Conservation (phyloP, 164 flowering plant genomes). For the Chimonanthus praecox region DNA sequence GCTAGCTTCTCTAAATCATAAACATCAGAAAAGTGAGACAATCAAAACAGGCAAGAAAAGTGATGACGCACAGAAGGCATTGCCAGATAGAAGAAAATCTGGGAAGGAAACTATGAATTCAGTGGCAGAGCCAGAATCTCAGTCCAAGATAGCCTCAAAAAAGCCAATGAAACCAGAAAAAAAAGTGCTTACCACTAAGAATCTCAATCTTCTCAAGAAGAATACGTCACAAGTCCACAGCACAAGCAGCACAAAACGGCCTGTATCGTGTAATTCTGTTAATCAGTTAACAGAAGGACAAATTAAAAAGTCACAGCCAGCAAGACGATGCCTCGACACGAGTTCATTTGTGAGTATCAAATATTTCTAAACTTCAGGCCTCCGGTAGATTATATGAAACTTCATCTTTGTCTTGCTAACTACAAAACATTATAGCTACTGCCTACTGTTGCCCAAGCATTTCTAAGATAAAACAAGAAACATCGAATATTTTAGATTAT, state of each 20-base stretch:
- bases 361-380: not conserved
- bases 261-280: constrained; percentile 3
- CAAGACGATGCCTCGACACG: constrained; percentile 11
- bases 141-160: constrained; percentile 18
- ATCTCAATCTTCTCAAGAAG: constrained; percentile 9
- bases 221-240: constrained; percentile 11
- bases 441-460: not conserved
- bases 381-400: not conserved
- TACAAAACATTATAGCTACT: not conserved
- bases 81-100: constrained; percentile 20
- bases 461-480: too few relatives aligned
- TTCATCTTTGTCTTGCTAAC: not conserved
- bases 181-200: constrained; percentile 18
- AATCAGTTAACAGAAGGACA: constrained; percentile 16
- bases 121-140: constrained; percentile 14
- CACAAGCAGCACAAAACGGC: constrained; percentile 9
- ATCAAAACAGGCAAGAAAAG: constrained; percentile 18
- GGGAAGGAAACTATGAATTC: constrained; percentile 22
- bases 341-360: constrained; percentile 29
- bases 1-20: constrained; percentile 19
- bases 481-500: too few relatives aligned
- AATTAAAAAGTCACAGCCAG: constrained; percentile 22
- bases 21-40: constrained; percentile 23
- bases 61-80: constrained; percentile 23
- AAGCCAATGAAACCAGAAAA: constrained; percentile 27